A percentile compares a stretch with the other conserved stretches of the same genome.
Conservation (phyloP, 2,329 filamentous ascomycete genomes). For the Xylariales sp. region DNA sequence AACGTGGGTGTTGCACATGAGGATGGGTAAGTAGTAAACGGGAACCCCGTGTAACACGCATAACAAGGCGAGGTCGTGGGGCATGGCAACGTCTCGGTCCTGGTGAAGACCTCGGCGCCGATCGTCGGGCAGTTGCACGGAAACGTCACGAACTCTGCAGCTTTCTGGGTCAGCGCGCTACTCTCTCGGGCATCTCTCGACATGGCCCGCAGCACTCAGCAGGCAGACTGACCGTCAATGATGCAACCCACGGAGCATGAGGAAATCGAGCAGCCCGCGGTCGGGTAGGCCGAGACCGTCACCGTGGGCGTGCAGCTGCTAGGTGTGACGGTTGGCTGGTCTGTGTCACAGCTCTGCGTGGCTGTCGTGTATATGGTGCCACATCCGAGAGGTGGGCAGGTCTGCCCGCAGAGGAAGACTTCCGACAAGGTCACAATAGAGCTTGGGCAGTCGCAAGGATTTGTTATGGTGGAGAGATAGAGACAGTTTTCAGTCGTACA, state of each 20-base stretch:
- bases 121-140: not conserved
- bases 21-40: too few species aligned
- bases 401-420: not conserved
- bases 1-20: too few species aligned
- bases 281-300: not conserved
- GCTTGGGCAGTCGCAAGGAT: not conserved
- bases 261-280: not conserved
- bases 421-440: not conserved
- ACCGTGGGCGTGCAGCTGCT: slow-evolving; percentile 1
- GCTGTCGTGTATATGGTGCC: not conserved
- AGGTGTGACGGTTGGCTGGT: not conserved
- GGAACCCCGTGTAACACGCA: too few species aligned
- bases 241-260: not conserved
- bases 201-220: not conserved
- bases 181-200: too few species aligned
- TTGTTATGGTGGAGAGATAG: not conserved
- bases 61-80: too few species aligned
- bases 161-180: too few species aligned
- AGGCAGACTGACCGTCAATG: not conserved
- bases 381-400: not conserved
- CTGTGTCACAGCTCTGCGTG: not conserved
- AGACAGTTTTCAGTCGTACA: not conserved
- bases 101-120: not conserved
- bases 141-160: not conserved
- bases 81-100: too few species aligned